A percentile compares a stretch with the other conserved stretches of the same genome.
These are phyloP conservation scores for Wickerhamiella sorbophila DNA, from an alignment of 805 yeast species.

Conservation along the genomic window DNA sequence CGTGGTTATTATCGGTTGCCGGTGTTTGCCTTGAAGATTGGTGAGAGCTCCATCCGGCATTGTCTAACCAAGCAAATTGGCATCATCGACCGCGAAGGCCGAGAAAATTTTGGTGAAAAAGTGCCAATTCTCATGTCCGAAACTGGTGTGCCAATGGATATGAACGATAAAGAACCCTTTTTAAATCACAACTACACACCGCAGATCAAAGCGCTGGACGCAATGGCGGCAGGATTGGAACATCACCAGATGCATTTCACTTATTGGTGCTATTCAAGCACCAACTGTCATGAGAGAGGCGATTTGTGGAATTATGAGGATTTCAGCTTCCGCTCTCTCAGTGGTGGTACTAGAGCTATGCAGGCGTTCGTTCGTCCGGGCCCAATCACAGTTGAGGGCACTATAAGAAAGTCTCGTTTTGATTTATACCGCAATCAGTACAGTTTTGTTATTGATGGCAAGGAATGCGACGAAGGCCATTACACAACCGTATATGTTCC, in stretches of 20 bases:
- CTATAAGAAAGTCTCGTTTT: constrained; percentile 10
- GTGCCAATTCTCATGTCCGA: constrained; percentile 73
- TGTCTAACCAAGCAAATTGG: constrained; percentile 51
- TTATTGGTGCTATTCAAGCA: constrained; percentile 67
- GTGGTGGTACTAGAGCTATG: constrained; percentile 50
- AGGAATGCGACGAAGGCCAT: constrained; percentile 3
- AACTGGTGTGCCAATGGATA: constrained; percentile 89
- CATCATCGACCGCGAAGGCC: constrained; percentile 49
- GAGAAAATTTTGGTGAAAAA: constrained; percentile 37
- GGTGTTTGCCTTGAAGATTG: constrained; percentile 48
- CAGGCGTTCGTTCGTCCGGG: constrained; percentile 61
- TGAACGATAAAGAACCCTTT: constrained; percentile 67
- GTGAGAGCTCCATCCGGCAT: constrained; percentile 59
- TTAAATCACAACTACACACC: constrained; percentile 44
- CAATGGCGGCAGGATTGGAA: constrained; percentile 62
- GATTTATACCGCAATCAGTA: constrained; percentile 11
- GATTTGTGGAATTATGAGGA: constrained; percentile 89
- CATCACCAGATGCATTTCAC: constrained; percentile 57
- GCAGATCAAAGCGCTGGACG: constrained; percentile 72
- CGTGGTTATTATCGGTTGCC: constrained; percentile 63
- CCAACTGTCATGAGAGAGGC: constrained; percentile 67
- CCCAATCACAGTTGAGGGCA: constrained; percentile 31
- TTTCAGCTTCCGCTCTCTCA: constrained; percentile 53
- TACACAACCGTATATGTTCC: constrained; percentile 53
- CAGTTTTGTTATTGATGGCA: constrained; percentile 9